phyloP scores from a whole-genome alignment of 2,329 filamentous ascomycete genomes.

The Apiospora koreana region DNA sequence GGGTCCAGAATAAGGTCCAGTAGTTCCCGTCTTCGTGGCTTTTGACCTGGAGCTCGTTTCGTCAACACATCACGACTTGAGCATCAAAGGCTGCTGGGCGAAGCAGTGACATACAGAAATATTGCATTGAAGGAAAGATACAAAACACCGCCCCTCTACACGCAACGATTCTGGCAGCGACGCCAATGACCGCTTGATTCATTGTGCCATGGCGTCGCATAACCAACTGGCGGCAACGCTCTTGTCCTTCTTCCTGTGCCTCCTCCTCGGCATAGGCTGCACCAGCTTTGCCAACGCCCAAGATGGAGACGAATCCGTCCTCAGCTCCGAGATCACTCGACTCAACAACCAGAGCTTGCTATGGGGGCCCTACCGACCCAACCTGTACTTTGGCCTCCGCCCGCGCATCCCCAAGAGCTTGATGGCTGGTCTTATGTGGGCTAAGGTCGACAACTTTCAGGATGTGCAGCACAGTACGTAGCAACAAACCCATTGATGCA shows the following conservation, averaged over 20 bases:
- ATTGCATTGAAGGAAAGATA: not conserved
- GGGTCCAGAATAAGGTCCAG: not conserved
- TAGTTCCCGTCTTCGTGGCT: not conserved
- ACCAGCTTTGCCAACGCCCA: conserved; percentile 27
- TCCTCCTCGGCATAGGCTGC: conserved; percentile 17
- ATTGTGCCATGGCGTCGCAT: conserved; percentile 26
- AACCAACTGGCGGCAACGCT: conserved; percentile 31
- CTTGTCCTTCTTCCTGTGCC: conserved; percentile 30
- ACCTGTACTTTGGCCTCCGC: conserved; percentile 89
- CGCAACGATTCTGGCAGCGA: not conserved
- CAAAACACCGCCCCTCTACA: not conserved
- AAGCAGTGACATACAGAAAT: not conserved
- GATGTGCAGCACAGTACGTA: conserved; percentile 73
- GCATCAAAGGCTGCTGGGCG: not conserved
- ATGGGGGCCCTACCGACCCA: conserved; percentile 95
- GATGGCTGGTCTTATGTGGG: conserved; percentile 85
- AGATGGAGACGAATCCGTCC: conserved; percentile 34
- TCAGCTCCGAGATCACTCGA: conserved; percentile 51
- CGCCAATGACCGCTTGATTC: not conserved
- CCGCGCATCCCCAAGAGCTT: conserved; percentile 75
- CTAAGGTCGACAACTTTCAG: conserved; percentile 75
- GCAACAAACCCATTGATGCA: not conserved
- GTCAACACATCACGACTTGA: not conserved
- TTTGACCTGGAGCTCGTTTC: not conserved
- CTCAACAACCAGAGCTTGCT: conserved; percentile 80